A percentile compares a stretch with the other conserved stretches of the same genome.
phyloP scores from a whole-genome alignment of 345 rosid species.

The Angophora floribunda region DNA sequence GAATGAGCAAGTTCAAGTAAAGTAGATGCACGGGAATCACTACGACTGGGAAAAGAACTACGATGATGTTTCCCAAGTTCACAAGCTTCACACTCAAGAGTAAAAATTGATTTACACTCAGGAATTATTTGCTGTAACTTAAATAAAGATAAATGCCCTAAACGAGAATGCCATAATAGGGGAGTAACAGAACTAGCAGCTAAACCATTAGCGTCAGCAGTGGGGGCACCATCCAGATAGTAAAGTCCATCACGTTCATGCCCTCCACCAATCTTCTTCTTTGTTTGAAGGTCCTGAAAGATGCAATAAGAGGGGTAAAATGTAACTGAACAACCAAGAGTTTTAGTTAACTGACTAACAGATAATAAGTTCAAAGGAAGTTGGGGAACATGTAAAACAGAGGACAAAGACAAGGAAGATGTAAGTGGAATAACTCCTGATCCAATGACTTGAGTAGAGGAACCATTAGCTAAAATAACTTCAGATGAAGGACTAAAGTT shows the following conservation, averaged over 20 bases:
- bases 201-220: too few species aligned
- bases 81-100: not conserved
- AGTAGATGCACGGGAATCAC: too few species aligned
- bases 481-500: too few species aligned
- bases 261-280: not conserved
- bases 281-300: not conserved
- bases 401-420: too few species aligned
- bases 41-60: not conserved
- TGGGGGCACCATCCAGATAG: not conserved
- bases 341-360: not conserved
- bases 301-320: not conserved
- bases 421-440: too few species aligned
- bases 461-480: too few species aligned
- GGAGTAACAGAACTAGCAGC: not conserved
- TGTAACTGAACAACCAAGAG: not conserved
- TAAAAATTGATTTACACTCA: not conserved
- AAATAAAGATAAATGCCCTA: not conserved
- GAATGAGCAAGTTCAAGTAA: not conserved
- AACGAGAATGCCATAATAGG: not conserved
- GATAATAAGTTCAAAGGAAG: too few species aligned
- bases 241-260: not conserved
- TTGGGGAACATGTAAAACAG: too few species aligned
- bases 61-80: not conserved
- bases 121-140: not conserved
- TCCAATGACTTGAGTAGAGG: too few species aligned